Conservation (phyloP, 495 filamentous ascomycete species). For the Cercophora sp. region DNA sequence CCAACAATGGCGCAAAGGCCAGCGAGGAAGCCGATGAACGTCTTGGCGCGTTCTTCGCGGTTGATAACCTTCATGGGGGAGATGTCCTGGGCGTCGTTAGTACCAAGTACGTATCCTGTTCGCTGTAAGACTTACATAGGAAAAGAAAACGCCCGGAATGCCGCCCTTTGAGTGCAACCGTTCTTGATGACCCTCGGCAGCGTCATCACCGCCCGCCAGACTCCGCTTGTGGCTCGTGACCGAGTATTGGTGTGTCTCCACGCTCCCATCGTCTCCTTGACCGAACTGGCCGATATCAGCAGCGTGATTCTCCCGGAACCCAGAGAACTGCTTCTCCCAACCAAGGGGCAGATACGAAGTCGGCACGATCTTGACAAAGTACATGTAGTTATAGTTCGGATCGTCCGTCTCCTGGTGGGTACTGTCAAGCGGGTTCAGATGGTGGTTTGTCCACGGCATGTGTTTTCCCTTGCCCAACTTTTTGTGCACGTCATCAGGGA, state of each 20-base stretch:
- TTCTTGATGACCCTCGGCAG: conserved; percentile 82
- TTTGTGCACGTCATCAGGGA: conserved; percentile 68
- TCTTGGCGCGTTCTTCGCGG: conserved; percentile 81
- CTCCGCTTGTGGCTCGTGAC: conserved; percentile 94
- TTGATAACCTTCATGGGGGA: conserved; percentile 99
- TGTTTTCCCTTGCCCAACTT: conserved; percentile 53
- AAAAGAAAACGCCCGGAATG: conserved; percentile 97
- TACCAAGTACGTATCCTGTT: too few relatives aligned
- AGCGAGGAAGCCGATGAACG: conserved; percentile 84
- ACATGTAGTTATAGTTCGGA: conserved; percentile 92
- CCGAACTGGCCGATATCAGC: conserved; percentile 62
- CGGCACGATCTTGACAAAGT: conserved; percentile 96
- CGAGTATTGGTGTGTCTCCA: conserved; percentile 97
- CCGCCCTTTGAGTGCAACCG: conserved; percentile 82
- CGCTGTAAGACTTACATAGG: conserved; percentile 62
- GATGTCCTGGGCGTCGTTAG: conserved; percentile 66
- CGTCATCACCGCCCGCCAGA: conserved; percentile 73
- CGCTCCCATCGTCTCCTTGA: conserved; percentile 62
- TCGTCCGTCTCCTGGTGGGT: conserved; percentile 74
- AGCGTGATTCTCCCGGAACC: conserved; percentile 35
- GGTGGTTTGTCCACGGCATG: conserved; percentile 78
- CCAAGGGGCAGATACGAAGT: conserved; percentile 91
- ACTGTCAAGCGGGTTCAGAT: conserved; percentile 86
- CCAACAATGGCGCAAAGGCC: conserved; percentile 93
- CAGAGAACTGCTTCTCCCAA: conserved; percentile 49